phyloP scores from a whole-genome alignment of 768 basidiomycete genomes.

The Russula brevipes region DNA sequence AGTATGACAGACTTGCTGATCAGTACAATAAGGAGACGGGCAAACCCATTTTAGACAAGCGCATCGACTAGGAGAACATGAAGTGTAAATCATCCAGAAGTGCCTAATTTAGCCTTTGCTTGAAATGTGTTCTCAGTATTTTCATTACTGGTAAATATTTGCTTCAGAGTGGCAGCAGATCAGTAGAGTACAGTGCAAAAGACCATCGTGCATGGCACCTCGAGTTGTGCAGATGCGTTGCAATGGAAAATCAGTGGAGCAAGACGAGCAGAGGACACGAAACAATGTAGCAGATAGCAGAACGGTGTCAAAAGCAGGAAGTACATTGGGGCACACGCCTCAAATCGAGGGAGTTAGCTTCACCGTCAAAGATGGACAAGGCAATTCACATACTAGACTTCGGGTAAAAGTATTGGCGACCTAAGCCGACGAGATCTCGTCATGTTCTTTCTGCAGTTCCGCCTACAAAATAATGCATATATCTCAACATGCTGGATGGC shows the following conservation, averaged over 20 bases:
- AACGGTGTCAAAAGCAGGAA: background rate
- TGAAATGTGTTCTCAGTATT: background rate
- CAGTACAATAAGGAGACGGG: conserved; percentile 71
- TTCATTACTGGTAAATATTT: background rate
- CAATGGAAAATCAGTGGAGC: background rate
- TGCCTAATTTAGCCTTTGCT: background rate
- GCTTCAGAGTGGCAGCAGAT: background rate
- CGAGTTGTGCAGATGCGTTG: background rate
- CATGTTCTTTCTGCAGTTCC: conserved; percentile 32
- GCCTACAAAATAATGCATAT: conserved; percentile 24
- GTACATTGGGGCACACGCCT: background rate
- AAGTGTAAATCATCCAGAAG: background rate
- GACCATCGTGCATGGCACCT: background rate
- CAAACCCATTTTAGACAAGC: conserved; percentile 50
- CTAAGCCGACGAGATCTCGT: conserved; percentile 13
- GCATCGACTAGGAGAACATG: conserved; percentile 45
- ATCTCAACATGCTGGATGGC: background rate
- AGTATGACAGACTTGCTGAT: conserved; percentile 79
- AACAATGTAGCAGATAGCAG: background rate
- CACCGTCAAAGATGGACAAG: too few relatives aligned
- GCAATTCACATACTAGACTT: background rate
- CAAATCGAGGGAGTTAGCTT: background rate
- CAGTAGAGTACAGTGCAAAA: background rate
- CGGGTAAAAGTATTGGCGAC: background rate
- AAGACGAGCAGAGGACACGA: background rate